Conservation (phyloP, 495 filamentous ascomycete species). For the Zalerion maritima region DNA sequence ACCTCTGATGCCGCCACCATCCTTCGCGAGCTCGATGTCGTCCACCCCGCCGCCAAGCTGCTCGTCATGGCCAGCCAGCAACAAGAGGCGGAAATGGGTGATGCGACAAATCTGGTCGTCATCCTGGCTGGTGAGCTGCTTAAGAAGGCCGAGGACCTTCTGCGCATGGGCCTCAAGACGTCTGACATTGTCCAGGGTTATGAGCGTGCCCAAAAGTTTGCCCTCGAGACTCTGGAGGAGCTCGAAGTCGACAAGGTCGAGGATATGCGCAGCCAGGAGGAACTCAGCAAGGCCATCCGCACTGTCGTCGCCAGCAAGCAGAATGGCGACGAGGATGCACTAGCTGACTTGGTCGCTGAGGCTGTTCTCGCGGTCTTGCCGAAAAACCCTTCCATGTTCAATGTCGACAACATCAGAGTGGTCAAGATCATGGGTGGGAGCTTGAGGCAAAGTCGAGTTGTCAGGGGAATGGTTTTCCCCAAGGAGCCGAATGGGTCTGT, state of each 20-base stretch:
- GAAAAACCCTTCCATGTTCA: constrained; percentile 97
- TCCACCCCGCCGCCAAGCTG: constrained; percentile 94
- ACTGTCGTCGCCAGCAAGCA: constrained; percentile 97
- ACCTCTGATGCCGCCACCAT: constrained; percentile 98
- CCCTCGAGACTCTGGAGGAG: constrained; percentile 71
- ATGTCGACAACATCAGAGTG: constrained; percentile 97
- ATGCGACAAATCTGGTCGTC: constrained; percentile 96
- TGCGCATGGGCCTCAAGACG: constrained; percentile 91
- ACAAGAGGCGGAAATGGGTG: constrained; percentile 97
- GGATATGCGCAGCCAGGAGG: constrained; percentile 59
- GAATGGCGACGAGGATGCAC: constrained; percentile 74
- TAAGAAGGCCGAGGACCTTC: constrained; percentile 90
- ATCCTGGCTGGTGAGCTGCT: constrained; percentile 89
- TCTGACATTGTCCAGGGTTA: constrained; percentile 93
- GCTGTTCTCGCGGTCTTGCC: constrained; percentile 88
- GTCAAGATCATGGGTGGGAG: constrained; percentile 99
- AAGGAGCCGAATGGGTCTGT: constrained; percentile 79
- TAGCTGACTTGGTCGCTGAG: constrained; percentile 78
- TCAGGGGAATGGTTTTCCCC: constrained; percentile 97
- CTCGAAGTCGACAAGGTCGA: constrained; percentile 82
- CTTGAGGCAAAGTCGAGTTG: constrained; percentile 80
- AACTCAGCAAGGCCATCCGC: constrained; percentile 87
- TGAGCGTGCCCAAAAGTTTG: constrained; percentile 82
- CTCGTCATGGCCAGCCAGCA: constrained; percentile 99
- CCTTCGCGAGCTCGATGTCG: constrained; percentile 90